Evolutionary conservation across 2,329 filamentous ascomycete species (phyloP), one percentile per base, ranked within the genome.

Genomic region (Trichoderma koningiopsis): DNA sequence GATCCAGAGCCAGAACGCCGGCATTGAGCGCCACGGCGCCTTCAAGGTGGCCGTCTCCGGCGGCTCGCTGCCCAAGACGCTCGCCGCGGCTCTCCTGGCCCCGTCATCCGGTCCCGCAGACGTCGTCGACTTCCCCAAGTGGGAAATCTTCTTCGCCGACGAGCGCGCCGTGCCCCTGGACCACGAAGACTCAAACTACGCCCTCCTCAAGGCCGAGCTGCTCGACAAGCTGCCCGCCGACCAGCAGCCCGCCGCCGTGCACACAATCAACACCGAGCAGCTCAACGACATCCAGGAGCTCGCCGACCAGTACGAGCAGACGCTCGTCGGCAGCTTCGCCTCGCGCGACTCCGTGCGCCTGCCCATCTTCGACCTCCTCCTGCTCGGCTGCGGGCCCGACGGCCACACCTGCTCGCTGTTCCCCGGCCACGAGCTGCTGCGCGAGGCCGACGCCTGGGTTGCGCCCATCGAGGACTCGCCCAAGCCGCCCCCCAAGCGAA

Each of bases 121-220:
- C 77, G 86, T 83, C 4, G 82, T 94, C 74, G 85, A 91, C 75
- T 97, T 96, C 81, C 84, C 86, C 78, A 93, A 92, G 80, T 99
- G 96, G 96, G 92, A 98, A 77, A 93, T 99, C 77, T 99, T 98
- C 86, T 98, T 97, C 81, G 95, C 95, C 77, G 96, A 99, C 79
- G 96, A 99, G 86, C 92, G 96, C 77, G 93, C 93, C 75, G 96
- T 98, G 65, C 92, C 96, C 27, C 90, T 97, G 74, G 90, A 96
- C 80, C 91, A 98, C 82, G 87, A 89, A 73, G 95, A 99, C 83
- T 97, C 94, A 84, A 99, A 98, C 84, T 97, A 97, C 83, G 89
- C 85, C 71, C 88, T 97, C 56, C 83, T 98, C 74, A 96, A 97
- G 84, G 84, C 89, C 59, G 94, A 97, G 82, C 86, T 97, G 62